Evolutionary conservation across 208 protist genomes (phyloP).

Genomic region (Vickermania spadyakhi): DNA sequence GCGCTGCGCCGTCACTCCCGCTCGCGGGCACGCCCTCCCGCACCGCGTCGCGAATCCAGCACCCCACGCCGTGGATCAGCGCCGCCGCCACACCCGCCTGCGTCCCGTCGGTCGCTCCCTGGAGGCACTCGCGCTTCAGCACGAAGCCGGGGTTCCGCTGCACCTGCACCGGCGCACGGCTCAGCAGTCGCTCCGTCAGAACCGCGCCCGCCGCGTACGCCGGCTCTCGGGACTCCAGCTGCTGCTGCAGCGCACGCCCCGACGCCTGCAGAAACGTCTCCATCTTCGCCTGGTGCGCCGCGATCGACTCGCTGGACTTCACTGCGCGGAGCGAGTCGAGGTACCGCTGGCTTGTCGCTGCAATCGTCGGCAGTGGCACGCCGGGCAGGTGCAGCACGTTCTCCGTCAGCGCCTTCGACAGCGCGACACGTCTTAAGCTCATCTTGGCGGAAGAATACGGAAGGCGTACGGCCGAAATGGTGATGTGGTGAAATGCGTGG

Average conservation of each 20-base stretch:
- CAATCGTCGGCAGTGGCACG: conserved; percentile 61
- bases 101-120: conserved; percentile 22
- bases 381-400: conserved; percentile 76
- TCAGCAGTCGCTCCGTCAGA: conserved; percentile 33
- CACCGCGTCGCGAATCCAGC: conserved; percentile 30
- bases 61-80: conserved; percentile 50
- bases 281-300: conserved; percentile 50
- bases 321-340: conserved; percentile 38
- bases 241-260: conserved; percentile 45
- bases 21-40: conserved; percentile 29
- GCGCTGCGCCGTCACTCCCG: conserved; percentile 1
- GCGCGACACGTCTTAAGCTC: conserved; percentile 22
- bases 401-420: conserved; percentile 40
- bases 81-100: conserved; percentile 59
- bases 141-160: conserved; percentile 64
- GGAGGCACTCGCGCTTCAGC: conserved; percentile 22
- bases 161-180: conserved; percentile 55
- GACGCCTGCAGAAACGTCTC: conserved; percentile 51
- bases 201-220: conserved; percentile 67
- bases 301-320: conserved; percentile 35
- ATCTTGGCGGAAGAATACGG: neutral
- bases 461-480: neutral
- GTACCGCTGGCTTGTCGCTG: conserved; percentile 50
- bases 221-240: conserved; percentile 60
- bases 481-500: neutral